These are phyloP conservation scores for Mytilinidion resinicola DNA, from an alignment of 495 filamentous ascomycete genomes.

Conservation along the genomic window DNA sequence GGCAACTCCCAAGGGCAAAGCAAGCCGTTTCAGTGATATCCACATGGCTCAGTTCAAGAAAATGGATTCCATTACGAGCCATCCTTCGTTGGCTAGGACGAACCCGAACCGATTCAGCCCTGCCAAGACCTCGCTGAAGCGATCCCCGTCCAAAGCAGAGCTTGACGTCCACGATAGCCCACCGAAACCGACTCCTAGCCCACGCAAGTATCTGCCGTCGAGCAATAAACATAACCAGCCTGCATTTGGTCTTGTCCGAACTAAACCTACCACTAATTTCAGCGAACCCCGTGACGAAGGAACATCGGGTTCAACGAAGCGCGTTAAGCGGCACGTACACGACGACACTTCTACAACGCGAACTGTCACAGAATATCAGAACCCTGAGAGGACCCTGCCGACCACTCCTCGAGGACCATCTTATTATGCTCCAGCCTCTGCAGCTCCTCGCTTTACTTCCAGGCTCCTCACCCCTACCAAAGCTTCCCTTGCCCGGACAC, in stretches of 20 bases:
- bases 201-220: slow-evolving; percentile 29
- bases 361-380: slow-evolving; percentile 41
- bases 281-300: slow-evolving; percentile 13
- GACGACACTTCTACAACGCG: slow-evolving; percentile 56
- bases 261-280: slow-evolving; percentile 28
- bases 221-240: slow-evolving; percentile 39
- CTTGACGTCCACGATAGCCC: slow-evolving; percentile 50
- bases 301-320: slow-evolving; percentile 49
- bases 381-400: slow-evolving; percentile 36
- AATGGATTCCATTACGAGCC: slow-evolving; percentile 89
- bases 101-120: slow-evolving; percentile 53
- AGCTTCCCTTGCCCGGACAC: slow-evolving; percentile 61
- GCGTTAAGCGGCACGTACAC: slow-evolving; percentile 51
- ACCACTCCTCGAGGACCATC: slow-evolving; percentile 30
- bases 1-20: slow-evolving; percentile 69
- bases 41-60: slow-evolving; percentile 89
- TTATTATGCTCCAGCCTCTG: slow-evolving; percentile 8
- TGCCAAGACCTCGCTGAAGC: slow-evolving; percentile 56
- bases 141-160: slow-evolving; percentile 66
- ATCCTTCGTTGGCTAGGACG: slow-evolving; percentile 71
- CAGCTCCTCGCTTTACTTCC: slow-evolving; percentile 40
- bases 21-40: slow-evolving; percentile 67
- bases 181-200: slow-evolving; percentile 5
- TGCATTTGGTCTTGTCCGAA: slow-evolving; percentile 26
- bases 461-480: slow-evolving; percentile 73